phyloP scores from a whole-genome alignment of 352 stramenopile genomes.

The Pythium folliculosum region DNA sequence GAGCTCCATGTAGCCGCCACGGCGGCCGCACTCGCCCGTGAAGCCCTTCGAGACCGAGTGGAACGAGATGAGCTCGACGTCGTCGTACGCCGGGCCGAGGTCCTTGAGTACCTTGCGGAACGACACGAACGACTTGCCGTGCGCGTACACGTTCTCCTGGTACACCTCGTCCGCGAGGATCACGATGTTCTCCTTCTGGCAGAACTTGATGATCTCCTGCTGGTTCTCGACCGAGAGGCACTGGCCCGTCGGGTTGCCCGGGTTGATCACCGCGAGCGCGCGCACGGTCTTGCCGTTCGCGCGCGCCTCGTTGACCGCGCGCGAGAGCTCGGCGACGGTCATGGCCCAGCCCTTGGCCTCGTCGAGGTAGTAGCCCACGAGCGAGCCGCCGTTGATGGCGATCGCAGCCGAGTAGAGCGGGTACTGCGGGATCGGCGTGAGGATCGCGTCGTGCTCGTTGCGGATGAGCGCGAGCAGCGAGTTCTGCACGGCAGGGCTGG shows the following conservation, averaged over 20 bases:
- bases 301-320: constrained; percentile 87
- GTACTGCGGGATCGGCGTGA: constrained; percentile 99
- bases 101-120: constrained; percentile 95
- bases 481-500: constrained; percentile 94
- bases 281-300: constrained; percentile 91
- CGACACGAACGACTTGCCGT: constrained; percentile 92
- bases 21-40: constrained; percentile 97
- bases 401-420: constrained; percentile 98
- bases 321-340: constrained; percentile 88
- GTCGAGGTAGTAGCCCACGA: constrained; percentile 98
- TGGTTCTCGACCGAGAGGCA: constrained; percentile 89
- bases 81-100: constrained; percentile 76
- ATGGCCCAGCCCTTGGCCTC: constrained; percentile 94
- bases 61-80: constrained; percentile 98
- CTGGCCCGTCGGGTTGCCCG: constrained; percentile 98
- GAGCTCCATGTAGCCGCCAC: constrained; percentile 97
- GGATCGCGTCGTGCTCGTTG: constrained; percentile 83
- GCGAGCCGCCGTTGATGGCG: constrained; percentile 92
- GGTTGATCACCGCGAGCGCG: constrained; percentile 99
- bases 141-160: constrained; percentile 98
- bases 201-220: constrained; percentile 96
- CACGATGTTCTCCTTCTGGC: constrained; percentile 92
- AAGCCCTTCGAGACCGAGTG: constrained; percentile 99
- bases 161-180: constrained; percentile 99
- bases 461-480: constrained; percentile 92